Conservation (phyloP, 768 basidiomycete species). For the Tubosaeta sp. region DNA sequence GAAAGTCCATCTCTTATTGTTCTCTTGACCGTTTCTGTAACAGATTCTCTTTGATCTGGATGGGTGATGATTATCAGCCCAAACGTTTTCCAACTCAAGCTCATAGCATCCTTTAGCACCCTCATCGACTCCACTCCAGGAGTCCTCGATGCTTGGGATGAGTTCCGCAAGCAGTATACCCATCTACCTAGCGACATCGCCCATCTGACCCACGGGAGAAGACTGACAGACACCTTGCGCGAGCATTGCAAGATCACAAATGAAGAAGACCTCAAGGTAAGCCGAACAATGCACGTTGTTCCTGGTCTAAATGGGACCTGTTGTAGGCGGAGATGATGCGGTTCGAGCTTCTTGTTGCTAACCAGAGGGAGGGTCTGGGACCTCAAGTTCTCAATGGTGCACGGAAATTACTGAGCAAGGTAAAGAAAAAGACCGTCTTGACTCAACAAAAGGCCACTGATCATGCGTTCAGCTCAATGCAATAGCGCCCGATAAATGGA, state of each 20-base stretch:
- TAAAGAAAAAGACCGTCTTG: constrained; percentile 19
- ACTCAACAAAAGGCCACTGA: not conserved
- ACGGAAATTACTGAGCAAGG: constrained; percentile 49
- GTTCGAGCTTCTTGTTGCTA: constrained; percentile 73
- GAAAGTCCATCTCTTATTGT: not conserved
- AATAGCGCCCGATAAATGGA: constrained; percentile 49
- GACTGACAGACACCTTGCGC: constrained; percentile 69
- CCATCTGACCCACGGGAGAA: constrained; percentile 69
- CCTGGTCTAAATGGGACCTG: not conserved
- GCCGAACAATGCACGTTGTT: constrained; percentile 10
- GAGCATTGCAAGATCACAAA: constrained; percentile 64
- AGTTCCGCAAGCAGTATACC: constrained; percentile 58
- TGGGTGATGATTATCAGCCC: constrained; percentile 40
- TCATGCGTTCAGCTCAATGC: constrained; percentile 16
- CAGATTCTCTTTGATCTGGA: constrained; percentile 71
- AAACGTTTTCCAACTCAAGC: not conserved
- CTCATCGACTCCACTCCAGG: constrained; percentile 83
- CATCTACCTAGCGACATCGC: constrained; percentile 48
- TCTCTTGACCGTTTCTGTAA: constrained; percentile 4
- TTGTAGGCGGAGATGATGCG: constrained; percentile 62
- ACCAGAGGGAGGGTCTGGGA: constrained; percentile 38
- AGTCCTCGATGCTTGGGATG: constrained; percentile 72
- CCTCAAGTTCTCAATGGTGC: constrained; percentile 68
- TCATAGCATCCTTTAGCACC: constrained; percentile 41
- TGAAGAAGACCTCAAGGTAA: constrained; percentile 51